Evolutionary conservation across 2,329 filamentous ascomycete genomes (phyloP), one percentile per base, ranked within the genome.

Genomic region (Delphinella strobiligena): DNA sequence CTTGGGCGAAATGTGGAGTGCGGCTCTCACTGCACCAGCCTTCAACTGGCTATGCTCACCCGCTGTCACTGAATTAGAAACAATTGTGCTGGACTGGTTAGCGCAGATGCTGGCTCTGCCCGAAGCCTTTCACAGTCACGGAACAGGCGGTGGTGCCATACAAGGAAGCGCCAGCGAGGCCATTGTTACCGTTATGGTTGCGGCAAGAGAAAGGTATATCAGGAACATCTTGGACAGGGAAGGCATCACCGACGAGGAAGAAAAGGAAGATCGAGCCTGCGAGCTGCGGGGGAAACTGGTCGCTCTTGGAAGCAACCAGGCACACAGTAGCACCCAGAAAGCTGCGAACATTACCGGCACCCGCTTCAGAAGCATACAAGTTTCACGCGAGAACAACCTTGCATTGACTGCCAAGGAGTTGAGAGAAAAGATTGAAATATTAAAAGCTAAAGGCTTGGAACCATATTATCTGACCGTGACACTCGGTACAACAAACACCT

Each of bases 1-100:
- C 59, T 72, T 96, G 9, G 89, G 86, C 15, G 89, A 96, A 63
- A 78, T 96, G 67, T 96, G 94, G 68, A 85, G 78, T 32, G 80
- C 84, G 4, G 82, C 86, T 5, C 88, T 95, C 62, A 91, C 79
- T 10, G 84, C 84, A 12, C 86, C 89, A 1, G 86, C 86, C 30
- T 96, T 96, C 70, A 96, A 96, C 63, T 96, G 89, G 89, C 78
- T 95, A 47, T 95, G 89, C 63, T 87, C 80, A 4, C 89, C 89
- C 1, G 87, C 83, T 5, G 80, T 91, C 14, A 96, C 89, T 0
- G 89, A 96, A 64, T 72, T 96, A 35, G 89, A 96, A 68, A 94
- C 88, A 0, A 72, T 95, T 17, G 81, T 94, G 32, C 72, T 95
- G 58, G 89, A 96, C 61, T 96, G 89, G 88, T 66, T 95, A 3